Evolutionary conservation across 1,284 basidiomycete species (phyloP).

Genomic region (Sporisorium iseilematis-ciliati): DNA sequence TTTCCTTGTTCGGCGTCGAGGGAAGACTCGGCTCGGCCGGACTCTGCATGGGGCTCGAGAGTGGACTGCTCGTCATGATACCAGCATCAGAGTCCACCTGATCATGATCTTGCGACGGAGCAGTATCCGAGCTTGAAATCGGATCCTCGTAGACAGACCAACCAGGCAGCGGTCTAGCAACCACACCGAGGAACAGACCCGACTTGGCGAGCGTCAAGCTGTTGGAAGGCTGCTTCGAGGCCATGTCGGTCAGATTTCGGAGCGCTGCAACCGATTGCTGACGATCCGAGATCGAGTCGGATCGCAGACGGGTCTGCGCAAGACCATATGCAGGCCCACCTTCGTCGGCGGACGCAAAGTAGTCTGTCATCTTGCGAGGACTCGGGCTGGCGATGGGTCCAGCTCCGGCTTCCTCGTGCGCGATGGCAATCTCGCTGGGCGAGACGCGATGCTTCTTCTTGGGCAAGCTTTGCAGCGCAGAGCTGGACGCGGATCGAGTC

Average conservation of each 20-base stretch:
- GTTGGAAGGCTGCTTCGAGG: slow-evolving; percentile 6
- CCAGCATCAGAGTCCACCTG: not conserved
- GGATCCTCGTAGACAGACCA: slow-evolving; percentile 46
- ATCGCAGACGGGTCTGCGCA: slow-evolving; percentile 12
- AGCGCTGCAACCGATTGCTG: slow-evolving; percentile 7
- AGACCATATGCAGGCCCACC: not conserved
- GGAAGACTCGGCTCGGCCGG: slow-evolving; percentile 1
- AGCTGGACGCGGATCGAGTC: not conserved
- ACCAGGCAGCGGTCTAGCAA: slow-evolving; percentile 30
- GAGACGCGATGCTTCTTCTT: slow-evolving; percentile 53
- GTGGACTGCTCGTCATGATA: not conserved
- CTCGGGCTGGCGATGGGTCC: slow-evolving; percentile 44
- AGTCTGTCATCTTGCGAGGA: slow-evolving; percentile 43
- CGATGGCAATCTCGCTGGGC: slow-evolving; percentile 45
- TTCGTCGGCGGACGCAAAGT: slow-evolving; percentile 19
- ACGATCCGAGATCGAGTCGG: slow-evolving; percentile 31
- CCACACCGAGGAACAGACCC: slow-evolving; percentile 38
- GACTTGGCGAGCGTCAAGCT: slow-evolving; percentile 32
- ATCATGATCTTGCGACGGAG: slow-evolving; percentile 37
- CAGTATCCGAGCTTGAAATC: slow-evolving; percentile 18
- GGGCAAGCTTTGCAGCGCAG: slow-evolving; percentile 35
- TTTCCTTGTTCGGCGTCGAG: slow-evolving; percentile 50
- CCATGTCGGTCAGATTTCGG: slow-evolving; percentile 17
- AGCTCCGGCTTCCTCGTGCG: slow-evolving; percentile 51
- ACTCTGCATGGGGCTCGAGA: slow-evolving; percentile 12